These are phyloP conservation scores for Talaromyces sp. DNA, from an alignment of 2,329 filamentous ascomycete species.

Conservation along the genomic window DNA sequence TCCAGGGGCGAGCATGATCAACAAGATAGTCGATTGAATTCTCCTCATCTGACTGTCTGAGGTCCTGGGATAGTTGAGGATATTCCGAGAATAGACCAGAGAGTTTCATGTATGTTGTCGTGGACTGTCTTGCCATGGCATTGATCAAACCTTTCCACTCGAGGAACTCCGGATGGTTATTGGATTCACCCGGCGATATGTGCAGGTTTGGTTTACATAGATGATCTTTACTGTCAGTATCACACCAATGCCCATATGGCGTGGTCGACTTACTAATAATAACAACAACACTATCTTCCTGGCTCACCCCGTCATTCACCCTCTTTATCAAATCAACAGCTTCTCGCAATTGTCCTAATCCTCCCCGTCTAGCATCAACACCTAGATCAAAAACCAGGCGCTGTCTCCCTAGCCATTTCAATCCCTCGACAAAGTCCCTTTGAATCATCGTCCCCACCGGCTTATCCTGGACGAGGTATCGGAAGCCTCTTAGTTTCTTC, in stretches of 20 bases:
- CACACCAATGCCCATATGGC: not conserved
- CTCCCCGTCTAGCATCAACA: constrained; percentile 74
- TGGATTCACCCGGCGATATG: constrained; percentile 40
- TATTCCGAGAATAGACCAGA: constrained; percentile 83
- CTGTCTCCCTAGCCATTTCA: constrained; percentile 62
- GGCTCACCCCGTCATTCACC: constrained; percentile 58
- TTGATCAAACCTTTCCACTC: constrained; percentile 69
- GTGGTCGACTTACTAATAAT: constrained; percentile 57
- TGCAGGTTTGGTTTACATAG: constrained; percentile 81
- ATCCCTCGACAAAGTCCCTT: constrained; percentile 60
- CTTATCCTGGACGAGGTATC: constrained; percentile 80
- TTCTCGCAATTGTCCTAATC: constrained; percentile 70
- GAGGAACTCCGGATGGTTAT: constrained; percentile 55
- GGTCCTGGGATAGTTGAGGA: constrained; percentile 40
- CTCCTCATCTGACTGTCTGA: constrained; percentile 1
- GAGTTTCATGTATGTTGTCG: constrained; percentile 82
- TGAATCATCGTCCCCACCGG: constrained; percentile 62
- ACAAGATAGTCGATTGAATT: constrained; percentile 41
- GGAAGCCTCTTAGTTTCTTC: constrained; percentile 70
- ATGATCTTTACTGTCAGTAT: constrained; percentile 60
- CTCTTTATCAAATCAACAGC: constrained; percentile 65
- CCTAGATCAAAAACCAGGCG: constrained; percentile 77
- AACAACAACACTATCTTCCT: constrained; percentile 58
- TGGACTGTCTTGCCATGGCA: constrained; percentile 62
- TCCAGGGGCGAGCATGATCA: constrained; percentile 64